Percentiles rank a stretch among this genome's conserved stretches.
Evolutionary conservation across 305 asterid genomes (phyloP).

Genomic region (Stenogyne calaminthoides): DNA sequence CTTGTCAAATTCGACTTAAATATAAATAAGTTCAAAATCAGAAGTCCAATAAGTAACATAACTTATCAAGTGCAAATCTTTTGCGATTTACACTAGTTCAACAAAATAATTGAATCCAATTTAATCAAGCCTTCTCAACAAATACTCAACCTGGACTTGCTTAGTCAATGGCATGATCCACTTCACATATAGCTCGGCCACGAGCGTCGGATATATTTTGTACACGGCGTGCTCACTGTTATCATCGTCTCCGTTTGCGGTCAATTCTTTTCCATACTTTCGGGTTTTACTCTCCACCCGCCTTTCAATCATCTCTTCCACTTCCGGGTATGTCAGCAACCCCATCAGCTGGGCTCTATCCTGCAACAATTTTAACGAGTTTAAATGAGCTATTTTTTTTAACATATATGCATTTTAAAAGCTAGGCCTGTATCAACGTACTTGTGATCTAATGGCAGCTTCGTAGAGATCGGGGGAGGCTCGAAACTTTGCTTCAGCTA

Average conservation of each 20-base stretch:
- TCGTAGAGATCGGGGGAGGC: conserved; percentile 62
- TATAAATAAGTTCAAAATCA: too few species aligned
- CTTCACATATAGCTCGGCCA: conserved; percentile 60
- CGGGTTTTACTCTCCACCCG: conserved; percentile 79
- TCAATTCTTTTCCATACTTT: conserved; percentile 65
- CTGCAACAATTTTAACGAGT: conserved; percentile 35
- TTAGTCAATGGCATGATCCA: conserved; percentile 95
- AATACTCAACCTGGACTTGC: conserved; percentile 82
- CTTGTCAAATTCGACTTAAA: neutral
- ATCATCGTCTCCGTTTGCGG: conserved; percentile 25
- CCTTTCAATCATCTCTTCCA: conserved; percentile 62
- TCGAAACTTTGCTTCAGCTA: conserved; percentile 85
- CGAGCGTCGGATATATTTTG: conserved; percentile 69
- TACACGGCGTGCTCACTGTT: conserved; percentile 55
- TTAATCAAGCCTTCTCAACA: conserved; percentile 75
- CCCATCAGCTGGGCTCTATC: conserved; percentile 57
- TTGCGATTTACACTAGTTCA: neutral
- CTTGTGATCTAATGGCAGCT: conserved; percentile 66
- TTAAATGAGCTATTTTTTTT: neutral
- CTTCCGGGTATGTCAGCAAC: conserved; percentile 63
- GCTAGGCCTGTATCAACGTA: conserved; percentile 23
- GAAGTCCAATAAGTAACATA: too few species aligned
- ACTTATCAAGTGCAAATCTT: neutral
- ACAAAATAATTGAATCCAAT: neutral
- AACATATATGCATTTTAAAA: neutral